Base-by-base conservation (phyloP, 352 stramenopile genomes). In the Pythium vanterpoolii region DNA sequence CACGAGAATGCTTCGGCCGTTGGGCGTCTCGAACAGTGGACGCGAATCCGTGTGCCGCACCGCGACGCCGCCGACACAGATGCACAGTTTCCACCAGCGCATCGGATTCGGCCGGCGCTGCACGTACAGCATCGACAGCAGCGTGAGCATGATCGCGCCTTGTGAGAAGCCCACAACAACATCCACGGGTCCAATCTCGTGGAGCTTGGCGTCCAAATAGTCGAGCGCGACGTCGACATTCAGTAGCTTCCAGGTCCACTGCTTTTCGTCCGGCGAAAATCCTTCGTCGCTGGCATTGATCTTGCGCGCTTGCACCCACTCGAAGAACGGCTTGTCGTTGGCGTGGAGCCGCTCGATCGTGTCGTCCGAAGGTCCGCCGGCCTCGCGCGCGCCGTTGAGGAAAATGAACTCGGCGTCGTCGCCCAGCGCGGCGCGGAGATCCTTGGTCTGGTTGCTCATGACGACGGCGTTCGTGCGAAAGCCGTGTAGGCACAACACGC, bases 121-220 rank as follows among this genome's bases (percentile, higher is more conserved):
- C 30, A 45, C 10, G 19, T 72, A 79, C 58, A 71, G 72, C 75
- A 79, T 77, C 18, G 72, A 64, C n/a, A 86, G 51, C 30, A 71
- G 58, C 7, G 74, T 78, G 51, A 75, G 68, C 18, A 84, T 63
- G 42, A 81, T 68, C 9, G 65, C 77, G 7, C 83, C 80, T 34
- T 93, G 83, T 0, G 80, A 93, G 58, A 93, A 93, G 7, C 77
- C 77, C 18, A 89, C 23, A 16, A 84, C 66, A n/a, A 79, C 71
- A 51, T 92, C 83, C 46, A 87, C 74, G 0, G 79, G 72, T 0
- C 77, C 76, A 28, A 85, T 63, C 30, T 69, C 43, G 2, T 55
- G 55, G 4, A 92, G 56, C 53, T 79, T 57, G 7, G 68, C 56
- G 49, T 87, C 62, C 48, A 90, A 66, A 60, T 77, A 81, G 31